Conservation (phyloP, 495 filamentous ascomycete species). For the Penicillium salamii region DNA sequence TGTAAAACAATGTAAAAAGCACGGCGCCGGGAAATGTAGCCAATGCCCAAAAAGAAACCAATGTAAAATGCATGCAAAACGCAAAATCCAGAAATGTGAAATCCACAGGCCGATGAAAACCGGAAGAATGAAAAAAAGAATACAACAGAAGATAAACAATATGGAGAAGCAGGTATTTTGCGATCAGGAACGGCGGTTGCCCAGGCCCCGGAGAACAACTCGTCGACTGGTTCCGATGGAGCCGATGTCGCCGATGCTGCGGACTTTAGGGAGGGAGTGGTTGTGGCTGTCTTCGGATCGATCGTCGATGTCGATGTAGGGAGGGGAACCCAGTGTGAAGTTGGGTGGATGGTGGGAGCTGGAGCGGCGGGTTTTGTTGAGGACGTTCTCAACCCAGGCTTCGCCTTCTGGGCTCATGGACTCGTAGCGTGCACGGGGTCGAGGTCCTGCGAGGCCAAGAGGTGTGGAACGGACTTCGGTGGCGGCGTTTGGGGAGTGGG, state of each 20-base stretch:
- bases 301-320: conserved; percentile 7
- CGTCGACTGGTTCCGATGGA: conserved; percentile 36
- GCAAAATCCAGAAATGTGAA: too few species aligned
- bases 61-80: neutral
- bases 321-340: conserved; percentile 6
- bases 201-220: conserved; percentile 37
- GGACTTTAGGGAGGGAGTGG: conserved; percentile 28
- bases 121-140: neutral
- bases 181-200: conserved; percentile 19
- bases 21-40: too few species aligned
- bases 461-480: conserved; percentile 31
- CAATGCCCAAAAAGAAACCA: neutral
- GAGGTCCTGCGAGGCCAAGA: conserved; percentile 49
- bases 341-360: conserved; percentile 30
- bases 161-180: neutral
- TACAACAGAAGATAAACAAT: neutral
- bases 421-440: conserved; percentile 39
- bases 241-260: conserved; percentile 43
- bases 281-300: conserved; percentile 1
- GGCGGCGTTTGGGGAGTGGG: conserved; percentile 21
- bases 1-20: neutral
- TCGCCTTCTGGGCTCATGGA: conserved; percentile 51
- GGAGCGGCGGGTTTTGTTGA: conserved; percentile 41
- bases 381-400: conserved; percentile 49
- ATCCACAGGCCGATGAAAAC: neutral